phyloP scores from a whole-genome alignment of 306 rosid genomes.

The Elaeagnus macrophylla region DNA sequence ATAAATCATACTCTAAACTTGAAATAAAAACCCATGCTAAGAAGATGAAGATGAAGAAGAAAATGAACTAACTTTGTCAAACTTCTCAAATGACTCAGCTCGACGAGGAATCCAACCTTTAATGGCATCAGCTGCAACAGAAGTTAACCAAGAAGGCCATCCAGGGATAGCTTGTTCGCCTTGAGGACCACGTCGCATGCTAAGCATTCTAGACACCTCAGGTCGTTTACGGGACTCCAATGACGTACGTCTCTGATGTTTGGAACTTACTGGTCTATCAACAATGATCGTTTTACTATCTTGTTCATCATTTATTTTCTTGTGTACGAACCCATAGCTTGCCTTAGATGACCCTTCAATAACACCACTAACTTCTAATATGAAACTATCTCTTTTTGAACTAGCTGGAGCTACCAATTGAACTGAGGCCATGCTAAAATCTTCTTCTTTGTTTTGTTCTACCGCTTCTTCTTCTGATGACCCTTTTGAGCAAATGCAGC shows the following conservation, averaged over 20 bases:
- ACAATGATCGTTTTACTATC: slow-evolving; percentile 16
- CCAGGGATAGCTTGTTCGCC: slow-evolving; percentile 35
- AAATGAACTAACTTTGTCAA: slow-evolving; percentile 76
- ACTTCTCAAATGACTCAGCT: slow-evolving; percentile 80
- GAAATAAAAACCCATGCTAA: background rate
- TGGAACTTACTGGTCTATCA: slow-evolving; percentile 17
- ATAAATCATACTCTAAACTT: background rate
- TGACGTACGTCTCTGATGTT: slow-evolving; percentile 27
- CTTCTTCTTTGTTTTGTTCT: slow-evolving; percentile 29
- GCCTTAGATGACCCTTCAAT: no score
- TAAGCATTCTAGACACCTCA: slow-evolving; percentile 43
- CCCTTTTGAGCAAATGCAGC: slow-evolving; percentile 78
- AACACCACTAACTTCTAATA: slow-evolving; percentile 8
- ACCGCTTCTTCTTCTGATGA: slow-evolving; percentile 36
- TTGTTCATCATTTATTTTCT: slow-evolving; percentile 24
- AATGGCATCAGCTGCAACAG: slow-evolving; percentile 90
- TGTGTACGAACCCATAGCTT: slow-evolving; percentile 8
- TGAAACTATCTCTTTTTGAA: slow-evolving; percentile 33
- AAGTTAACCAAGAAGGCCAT: slow-evolving; percentile 89
- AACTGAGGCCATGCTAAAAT: slow-evolving; percentile 40
- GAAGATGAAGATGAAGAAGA: slow-evolving; percentile 7
- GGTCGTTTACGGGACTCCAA: slow-evolving; percentile 20
- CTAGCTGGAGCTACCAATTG: slow-evolving; percentile 61
- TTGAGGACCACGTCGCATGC: slow-evolving; percentile 31
- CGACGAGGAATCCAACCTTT: slow-evolving; percentile 86